phyloP scores from a whole-genome alignment of 208 protist species.

The Acanthamoeba quina region DNA sequence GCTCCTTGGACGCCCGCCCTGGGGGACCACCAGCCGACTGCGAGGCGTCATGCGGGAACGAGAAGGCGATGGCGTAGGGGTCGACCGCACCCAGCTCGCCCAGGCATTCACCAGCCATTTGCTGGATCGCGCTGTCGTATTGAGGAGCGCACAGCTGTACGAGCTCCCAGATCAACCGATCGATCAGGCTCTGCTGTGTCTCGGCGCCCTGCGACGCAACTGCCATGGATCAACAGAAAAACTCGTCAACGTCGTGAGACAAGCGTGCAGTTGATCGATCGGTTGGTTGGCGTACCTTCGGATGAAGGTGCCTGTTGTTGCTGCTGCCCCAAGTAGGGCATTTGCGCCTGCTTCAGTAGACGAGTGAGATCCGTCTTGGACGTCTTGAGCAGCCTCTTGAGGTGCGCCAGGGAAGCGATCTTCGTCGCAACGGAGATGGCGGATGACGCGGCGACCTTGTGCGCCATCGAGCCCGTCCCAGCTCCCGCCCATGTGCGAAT shows the following conservation, averaged over 20 bases:
- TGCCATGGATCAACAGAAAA: not conserved
- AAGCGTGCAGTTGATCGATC: not conserved
- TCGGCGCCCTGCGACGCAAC: not conserved
- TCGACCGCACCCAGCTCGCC: constrained; percentile 68
- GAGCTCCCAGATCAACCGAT: constrained; percentile 67
- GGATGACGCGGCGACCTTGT: constrained; percentile 29
- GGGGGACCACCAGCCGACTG: not conserved
- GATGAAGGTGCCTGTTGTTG: not conserved
- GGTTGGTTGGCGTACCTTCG: not conserved
- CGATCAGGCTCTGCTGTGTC: constrained; percentile 57
- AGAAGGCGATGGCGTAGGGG: constrained; percentile 69
- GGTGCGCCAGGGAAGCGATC: constrained; percentile 35
- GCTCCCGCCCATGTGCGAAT: constrained; percentile 52
- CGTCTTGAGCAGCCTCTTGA: constrained; percentile 70
- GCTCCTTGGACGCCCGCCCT: constrained; percentile 6
- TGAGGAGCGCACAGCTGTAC: constrained; percentile 64
- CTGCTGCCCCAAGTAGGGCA: not conserved
- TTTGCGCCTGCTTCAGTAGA: constrained; percentile 58
- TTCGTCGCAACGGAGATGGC: constrained; percentile 62
- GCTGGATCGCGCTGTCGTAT: constrained; percentile 33
- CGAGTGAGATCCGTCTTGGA: constrained; percentile 62
- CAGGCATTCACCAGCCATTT: constrained; percentile 71
- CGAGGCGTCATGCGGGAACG: constrained; percentile 30
- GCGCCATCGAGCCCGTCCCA: constrained; percentile 29
- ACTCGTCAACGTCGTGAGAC: not conserved